These are phyloP conservation scores for Paecilomyces fulvus DNA, from an alignment of 2,329 filamentous ascomycete genomes.

Conservation along the genomic window DNA sequence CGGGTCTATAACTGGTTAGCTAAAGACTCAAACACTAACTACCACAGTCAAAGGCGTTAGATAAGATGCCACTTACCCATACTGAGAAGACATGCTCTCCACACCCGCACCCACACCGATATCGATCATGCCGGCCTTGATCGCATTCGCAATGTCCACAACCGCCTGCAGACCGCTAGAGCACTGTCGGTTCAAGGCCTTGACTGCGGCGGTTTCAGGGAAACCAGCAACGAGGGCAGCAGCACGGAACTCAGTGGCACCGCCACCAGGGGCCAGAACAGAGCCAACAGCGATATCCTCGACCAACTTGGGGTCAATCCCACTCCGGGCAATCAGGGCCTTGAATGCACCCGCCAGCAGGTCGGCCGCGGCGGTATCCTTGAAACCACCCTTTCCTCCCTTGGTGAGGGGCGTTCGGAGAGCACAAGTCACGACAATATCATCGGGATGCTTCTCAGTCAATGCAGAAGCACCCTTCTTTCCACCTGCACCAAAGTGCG, in stretches of 20 bases:
- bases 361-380: constrained; percentile 83
- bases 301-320: constrained; percentile 78
- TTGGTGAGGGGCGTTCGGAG: constrained; percentile 89
- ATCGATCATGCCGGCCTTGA: constrained; percentile 87
- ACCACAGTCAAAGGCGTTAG: not conserved
- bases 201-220: constrained; percentile 74
- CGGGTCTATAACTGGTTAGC: constrained; percentile 46
- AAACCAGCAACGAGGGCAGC: constrained; percentile 86
- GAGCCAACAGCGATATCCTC: constrained; percentile 90
- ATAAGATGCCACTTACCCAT: constrained; percentile 55
- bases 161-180: constrained; percentile 87
- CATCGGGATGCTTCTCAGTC: constrained; percentile 47
- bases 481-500: constrained; percentile 42
- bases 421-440: constrained; percentile 83
- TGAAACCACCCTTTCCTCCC: constrained; percentile 88
- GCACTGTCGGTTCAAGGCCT: constrained; percentile 87
- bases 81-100: constrained; percentile 91
- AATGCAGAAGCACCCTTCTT: constrained; percentile 27
- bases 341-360: constrained; percentile 76
- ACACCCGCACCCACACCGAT: constrained; percentile 89
- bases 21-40: not conserved
- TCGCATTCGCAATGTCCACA: constrained; percentile 89
- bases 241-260: constrained; percentile 93
- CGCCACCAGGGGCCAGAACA: constrained; percentile 85
- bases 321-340: constrained; percentile 72